Conservation (phyloP, 495 filamentous ascomycete genomes). For the Amphirosellinia nigrospora region DNA sequence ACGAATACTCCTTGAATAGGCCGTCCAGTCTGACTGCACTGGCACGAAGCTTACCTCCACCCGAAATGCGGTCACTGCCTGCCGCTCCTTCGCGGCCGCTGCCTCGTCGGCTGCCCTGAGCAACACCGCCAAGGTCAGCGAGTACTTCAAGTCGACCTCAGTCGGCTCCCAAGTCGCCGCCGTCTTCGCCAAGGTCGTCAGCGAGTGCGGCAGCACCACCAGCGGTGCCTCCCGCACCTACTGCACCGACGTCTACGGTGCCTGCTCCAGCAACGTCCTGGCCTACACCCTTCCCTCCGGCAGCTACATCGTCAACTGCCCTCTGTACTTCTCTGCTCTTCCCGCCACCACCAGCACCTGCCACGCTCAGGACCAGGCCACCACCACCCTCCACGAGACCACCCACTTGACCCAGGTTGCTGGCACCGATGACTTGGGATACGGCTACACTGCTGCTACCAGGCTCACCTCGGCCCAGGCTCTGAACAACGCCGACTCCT, state of each 20-base stretch:
- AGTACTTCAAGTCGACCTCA: conserved; percentile 65
- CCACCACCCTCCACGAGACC: conserved; percentile 66
- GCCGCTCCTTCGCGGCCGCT: conserved; percentile 58
- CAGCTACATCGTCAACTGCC: conserved; percentile 63
- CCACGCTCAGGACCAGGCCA: conserved; percentile 64
- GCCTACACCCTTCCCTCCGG: conserved; percentile 62
- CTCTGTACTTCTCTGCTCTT: conserved; percentile 61
- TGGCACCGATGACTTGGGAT: conserved; percentile 59
- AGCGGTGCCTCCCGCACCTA: conserved; percentile 56
- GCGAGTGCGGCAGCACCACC: conserved; percentile 53
- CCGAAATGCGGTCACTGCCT: conserved; percentile 55
- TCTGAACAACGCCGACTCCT: conserved; percentile 64
- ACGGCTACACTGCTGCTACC: conserved; percentile 59
- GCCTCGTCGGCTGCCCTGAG: conserved; percentile 57
- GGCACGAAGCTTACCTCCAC: conserved; percentile 48
- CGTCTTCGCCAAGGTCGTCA: conserved; percentile 58
- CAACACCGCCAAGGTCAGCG: conserved; percentile 60
- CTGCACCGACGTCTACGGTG: conserved; percentile 59
- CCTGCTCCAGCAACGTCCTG: conserved; percentile 60
- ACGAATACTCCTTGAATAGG: conserved; percentile 19
- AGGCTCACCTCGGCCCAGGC: conserved; percentile 49
- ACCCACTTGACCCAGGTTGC: conserved; percentile 59
- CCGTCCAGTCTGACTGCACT: conserved; percentile 56
- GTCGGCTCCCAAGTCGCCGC: conserved; percentile 56
- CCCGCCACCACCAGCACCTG: conserved; percentile 54